These are phyloP conservation scores for Lumnitzera littorea DNA, from an alignment of 345 rosid genomes.

Conservation along the genomic window DNA sequence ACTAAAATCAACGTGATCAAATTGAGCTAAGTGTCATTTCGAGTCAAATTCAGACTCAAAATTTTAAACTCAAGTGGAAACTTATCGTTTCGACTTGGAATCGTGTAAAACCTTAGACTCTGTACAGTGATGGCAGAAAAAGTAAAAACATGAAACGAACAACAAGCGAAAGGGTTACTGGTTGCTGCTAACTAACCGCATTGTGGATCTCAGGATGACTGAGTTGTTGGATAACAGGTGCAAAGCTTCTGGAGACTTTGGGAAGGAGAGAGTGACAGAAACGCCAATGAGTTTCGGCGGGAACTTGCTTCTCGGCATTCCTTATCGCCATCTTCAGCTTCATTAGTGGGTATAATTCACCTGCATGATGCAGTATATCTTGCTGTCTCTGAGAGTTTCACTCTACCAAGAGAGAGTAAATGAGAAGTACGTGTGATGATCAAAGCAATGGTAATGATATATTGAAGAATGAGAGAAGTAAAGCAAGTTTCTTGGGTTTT, in stretches of 20 bases:
- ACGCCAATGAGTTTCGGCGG: constrained; percentile 75
- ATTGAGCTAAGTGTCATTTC: too few relatives aligned
- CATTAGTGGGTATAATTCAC: constrained; percentile 68
- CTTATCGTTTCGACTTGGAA: too few relatives aligned
- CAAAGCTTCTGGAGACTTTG: constrained; percentile 81
- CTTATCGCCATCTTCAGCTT: constrained; percentile 68
- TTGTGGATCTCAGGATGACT: constrained; percentile 55
- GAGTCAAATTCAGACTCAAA: too few relatives aligned
- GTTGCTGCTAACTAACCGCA: constrained; percentile 40
- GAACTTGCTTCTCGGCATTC: constrained; percentile 81
- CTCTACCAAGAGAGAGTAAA: background rate
- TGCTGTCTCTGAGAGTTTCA: background rate
- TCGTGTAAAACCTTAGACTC: too few relatives aligned
- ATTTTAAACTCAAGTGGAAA: too few relatives aligned
- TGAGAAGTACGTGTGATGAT: too few relatives aligned
- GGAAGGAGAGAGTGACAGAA: constrained; percentile 83
- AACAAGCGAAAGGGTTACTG: background rate
- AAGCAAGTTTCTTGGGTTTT: too few relatives aligned
- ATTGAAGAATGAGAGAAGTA: too few relatives aligned
- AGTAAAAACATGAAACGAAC: background rate
- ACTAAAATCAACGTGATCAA: too few relatives aligned
- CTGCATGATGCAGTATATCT: constrained; percentile 60
- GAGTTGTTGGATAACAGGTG: constrained; percentile 83
- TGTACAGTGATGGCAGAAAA: background rate
- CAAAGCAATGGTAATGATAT: too few relatives aligned